Conservation (phyloP, 2,329 filamentous ascomycete genomes). For the Zymoseptoria crescenta region DNA sequence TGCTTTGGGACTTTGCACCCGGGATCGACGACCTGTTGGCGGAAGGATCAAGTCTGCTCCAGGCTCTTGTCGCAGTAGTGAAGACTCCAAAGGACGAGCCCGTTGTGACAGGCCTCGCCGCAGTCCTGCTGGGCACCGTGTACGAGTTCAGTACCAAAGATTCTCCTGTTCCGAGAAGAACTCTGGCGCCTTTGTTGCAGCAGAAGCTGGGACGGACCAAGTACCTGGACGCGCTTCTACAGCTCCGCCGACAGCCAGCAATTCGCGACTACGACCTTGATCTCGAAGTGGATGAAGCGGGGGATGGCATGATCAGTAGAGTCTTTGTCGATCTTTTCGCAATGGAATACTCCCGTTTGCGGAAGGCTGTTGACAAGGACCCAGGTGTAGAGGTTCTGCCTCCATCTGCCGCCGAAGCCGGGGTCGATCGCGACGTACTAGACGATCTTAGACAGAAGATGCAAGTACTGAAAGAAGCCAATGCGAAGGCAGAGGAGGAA, state of each 20-base stretch:
- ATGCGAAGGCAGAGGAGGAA: conserved; percentile 51
- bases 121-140: conserved; percentile 74
- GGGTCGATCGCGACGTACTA: conserved; percentile 87
- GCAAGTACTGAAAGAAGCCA: conserved; percentile 58
- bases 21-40: conserved; percentile 88
- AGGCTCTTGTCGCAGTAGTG: conserved; percentile 23
- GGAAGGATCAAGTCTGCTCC: conserved; percentile 85
- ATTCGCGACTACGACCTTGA: conserved; percentile 82
- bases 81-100: conserved; percentile 56
- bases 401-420: conserved; percentile 73
- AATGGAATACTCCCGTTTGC: conserved; percentile 82
- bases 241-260: conserved; percentile 66
- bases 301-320: conserved; percentile 50
- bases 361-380: conserved; percentile 81
- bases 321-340: conserved; percentile 91
- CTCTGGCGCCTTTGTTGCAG: conserved; percentile 69
- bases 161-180: conserved; percentile 76
- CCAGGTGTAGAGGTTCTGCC: conserved; percentile 80
- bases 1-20: conserved; percentile 87
- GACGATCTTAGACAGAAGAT: conserved; percentile 74
- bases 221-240: conserved; percentile 74
- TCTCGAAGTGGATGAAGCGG: conserved; percentile 17
- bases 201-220: conserved; percentile 74
- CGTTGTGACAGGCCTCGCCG: conserved; percentile 57
- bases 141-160: conserved; percentile 99